phyloP scores from a whole-genome alignment of 2,329 filamentous ascomycete species.

The Diaporthe sp. region DNA sequence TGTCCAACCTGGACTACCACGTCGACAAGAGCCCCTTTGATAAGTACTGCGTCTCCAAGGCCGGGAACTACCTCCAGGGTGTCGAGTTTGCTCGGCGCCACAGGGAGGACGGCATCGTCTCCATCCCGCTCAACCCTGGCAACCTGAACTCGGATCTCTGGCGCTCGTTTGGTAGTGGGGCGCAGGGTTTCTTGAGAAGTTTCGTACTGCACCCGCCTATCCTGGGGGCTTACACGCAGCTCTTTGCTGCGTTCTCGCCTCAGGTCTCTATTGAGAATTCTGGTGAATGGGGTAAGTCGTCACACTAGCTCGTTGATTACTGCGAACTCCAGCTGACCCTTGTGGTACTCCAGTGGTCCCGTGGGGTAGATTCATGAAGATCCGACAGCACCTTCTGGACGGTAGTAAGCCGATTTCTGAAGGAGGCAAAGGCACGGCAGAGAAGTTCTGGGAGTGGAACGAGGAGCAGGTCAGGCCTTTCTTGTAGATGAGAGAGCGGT shows the following conservation, averaged over 20 bases:
- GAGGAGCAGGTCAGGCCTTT: slow-evolving; percentile 51
- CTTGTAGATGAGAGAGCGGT: neutral
- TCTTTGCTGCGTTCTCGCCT: slow-evolving; percentile 53
- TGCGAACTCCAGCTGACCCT: neutral
- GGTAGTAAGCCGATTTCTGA: slow-evolving; percentile 50
- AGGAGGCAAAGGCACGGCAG: slow-evolving; percentile 52
- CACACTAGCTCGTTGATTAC: neutral
- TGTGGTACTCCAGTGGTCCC: slow-evolving; percentile 48
- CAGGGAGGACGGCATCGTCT: slow-evolving; percentile 43
- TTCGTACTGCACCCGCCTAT: slow-evolving; percentile 41
- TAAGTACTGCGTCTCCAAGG: slow-evolving; percentile 45
- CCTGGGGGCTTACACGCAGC: slow-evolving; percentile 54
- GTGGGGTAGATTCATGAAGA: slow-evolving; percentile 52
- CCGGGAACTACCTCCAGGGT: slow-evolving; percentile 42
- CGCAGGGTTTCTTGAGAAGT: neutral
- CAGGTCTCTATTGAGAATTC: slow-evolving; percentile 48
- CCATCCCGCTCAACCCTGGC: slow-evolving; percentile 45
- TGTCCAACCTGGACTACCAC: slow-evolving; percentile 36
- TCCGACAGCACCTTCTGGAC: slow-evolving; percentile 47
- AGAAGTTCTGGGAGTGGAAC: slow-evolving; percentile 57
- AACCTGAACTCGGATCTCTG: slow-evolving; percentile 45
- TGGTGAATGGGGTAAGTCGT: slow-evolving; percentile 42
- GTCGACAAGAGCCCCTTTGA: slow-evolving; percentile 11
- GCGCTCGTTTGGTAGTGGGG: slow-evolving; percentile 9
- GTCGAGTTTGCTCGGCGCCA: slow-evolving; percentile 44